Evolutionary conservation across 1,139 yeast genomes (phyloP), one percentile per base, ranked within the genome.

Genomic region (Kurtzmaniella quercitrusa): DNA sequence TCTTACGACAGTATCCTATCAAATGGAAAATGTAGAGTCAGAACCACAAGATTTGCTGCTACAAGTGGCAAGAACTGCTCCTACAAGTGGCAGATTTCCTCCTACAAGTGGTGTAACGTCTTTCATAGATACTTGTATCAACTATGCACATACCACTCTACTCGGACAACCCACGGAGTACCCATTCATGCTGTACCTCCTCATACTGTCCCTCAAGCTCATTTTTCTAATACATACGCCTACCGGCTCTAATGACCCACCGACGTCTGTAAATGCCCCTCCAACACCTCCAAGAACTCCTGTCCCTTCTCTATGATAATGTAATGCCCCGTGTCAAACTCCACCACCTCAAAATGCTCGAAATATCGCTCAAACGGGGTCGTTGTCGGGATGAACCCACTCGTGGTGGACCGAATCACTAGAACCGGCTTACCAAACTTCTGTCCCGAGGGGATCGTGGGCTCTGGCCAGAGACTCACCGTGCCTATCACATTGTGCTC

Each of bases 281-380:
- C 9, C n/a, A 43, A 21, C 14, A 25, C 58, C 8, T 50, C 52
- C 36, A 68, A 62, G 50, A 74, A 73, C 46, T 61, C 60, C 11
- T 58, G 49, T 2, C 76, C 76, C 49, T 62, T 59, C 44, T 75
- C 78, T 17, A 66, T 62, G 24, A 73, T 64, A 2, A 75, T 55
- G 67, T 76, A 75, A 57, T 77, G 81, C 9, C 76, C 72, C 27
- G 75, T 60, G 44, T 75, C 68, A 41, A 68, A 65, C 15, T 61
- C 65, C 17, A 54, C 53, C 37, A 60, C 53, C 25, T 51, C 50
- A 18, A 62, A 45, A 37, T 66, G 46, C 19, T 68, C 57, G 58
- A 76, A 77, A 50, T 68, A 71, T 5, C 53, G 51, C 2, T 62
- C 55, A 44, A 76, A 76, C 9, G 53, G 63, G 10, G 59, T 54